Conservation (phyloP, 257 asterid genomes). For the Solanum etuberosum region DNA sequence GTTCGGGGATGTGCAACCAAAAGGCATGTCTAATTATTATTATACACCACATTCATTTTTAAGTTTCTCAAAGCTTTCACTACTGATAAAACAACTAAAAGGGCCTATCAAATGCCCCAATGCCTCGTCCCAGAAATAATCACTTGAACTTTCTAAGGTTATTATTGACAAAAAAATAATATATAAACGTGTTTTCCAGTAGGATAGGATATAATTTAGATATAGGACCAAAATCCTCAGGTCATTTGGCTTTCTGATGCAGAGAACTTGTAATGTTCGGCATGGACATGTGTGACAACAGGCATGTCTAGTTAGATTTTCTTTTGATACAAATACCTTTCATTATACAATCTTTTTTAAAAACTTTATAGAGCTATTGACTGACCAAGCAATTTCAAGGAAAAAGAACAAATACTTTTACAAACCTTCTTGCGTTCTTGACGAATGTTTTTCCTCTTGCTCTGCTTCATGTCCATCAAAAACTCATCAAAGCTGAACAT, state of each 20-base stretch:
- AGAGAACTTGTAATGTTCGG: background rate
- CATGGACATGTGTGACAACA: background rate
- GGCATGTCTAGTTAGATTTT: background rate
- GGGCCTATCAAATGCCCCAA: background rate
- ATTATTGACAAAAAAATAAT: background rate
- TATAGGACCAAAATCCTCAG: background rate
- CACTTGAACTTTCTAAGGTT: background rate
- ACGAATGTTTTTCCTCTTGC: slow-evolving; percentile 90
- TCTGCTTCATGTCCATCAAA: slow-evolving; percentile 96
- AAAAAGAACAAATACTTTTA: background rate
- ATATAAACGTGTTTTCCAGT: background rate
- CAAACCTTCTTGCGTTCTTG: slow-evolving; percentile 96
- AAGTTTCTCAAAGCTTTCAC: background rate
- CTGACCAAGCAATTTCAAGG: background rate
- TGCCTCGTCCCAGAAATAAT: background rate
- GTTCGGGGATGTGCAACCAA: background rate
- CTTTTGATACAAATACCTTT: background rate
- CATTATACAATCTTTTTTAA: background rate
- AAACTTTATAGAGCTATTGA: background rate
- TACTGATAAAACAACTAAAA: background rate
- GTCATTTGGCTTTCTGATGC: background rate
- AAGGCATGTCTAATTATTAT: background rate
- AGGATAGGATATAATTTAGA: background rate
- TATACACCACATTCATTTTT: background rate
- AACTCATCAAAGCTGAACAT: slow-evolving; percentile 80